Evolutionary conservation across 148 eudicot genomes (phyloP).

Genomic region (Mesembryanthemum crystallinum): DNA sequence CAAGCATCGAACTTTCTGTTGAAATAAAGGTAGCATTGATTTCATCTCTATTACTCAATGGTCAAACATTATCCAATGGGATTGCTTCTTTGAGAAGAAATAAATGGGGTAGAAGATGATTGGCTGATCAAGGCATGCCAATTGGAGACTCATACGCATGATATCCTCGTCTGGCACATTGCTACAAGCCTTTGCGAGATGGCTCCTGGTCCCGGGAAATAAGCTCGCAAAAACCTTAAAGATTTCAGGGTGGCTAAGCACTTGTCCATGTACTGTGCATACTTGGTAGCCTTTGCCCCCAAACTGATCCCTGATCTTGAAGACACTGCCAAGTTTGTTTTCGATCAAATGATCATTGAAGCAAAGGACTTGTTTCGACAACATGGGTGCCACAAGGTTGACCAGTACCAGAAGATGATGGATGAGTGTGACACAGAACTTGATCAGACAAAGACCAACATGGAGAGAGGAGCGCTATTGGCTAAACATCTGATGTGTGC

Average conservation of each 20-base stretch:
- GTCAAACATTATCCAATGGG: not conserved
- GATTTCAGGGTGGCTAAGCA: not conserved
- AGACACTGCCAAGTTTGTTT: not conserved
- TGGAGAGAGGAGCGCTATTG: not conserved
- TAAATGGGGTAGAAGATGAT: not conserved
- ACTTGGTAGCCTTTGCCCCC: not conserved
- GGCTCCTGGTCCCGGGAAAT: not conserved
- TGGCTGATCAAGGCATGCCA: not conserved
- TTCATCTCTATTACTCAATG: not conserved
- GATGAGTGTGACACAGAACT: not conserved
- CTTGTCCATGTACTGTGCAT: not conserved
- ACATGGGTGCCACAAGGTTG: not conserved
- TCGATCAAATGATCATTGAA: not conserved
- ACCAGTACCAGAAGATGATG: not conserved
- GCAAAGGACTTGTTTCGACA: not conserved
- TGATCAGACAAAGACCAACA: not conserved
- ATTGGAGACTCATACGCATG: not conserved
- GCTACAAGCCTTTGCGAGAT: not conserved
- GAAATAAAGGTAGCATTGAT: not conserved
- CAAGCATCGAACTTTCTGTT: not conserved
- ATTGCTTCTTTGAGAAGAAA: not conserved
- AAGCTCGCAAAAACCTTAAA: not conserved
- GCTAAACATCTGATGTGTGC: not conserved
- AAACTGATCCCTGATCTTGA: not conserved
- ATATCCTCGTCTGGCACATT: not conserved